Percentiles rank a stretch among this genome's conserved stretches.
phyloP scores from a whole-genome alignment of 1,284 basidiomycete species.

The Naganishia sp. region DNA sequence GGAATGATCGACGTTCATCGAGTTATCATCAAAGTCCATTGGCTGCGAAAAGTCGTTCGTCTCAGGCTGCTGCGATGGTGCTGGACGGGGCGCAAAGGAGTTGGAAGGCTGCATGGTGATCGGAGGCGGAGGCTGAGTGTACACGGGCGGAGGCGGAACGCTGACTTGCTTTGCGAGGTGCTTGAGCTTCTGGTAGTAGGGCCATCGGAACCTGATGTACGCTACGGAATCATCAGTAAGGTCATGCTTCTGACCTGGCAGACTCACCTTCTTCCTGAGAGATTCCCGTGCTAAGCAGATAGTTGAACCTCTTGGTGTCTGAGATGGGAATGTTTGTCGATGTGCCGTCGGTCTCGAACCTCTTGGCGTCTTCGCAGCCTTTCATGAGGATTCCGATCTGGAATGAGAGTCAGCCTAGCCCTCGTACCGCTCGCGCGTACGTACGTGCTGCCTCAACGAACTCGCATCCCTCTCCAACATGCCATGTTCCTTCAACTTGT shows the following conservation, averaged over 20 bases:
- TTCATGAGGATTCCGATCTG: slow-evolving; percentile 27
- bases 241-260: neutral
- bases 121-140: neutral
- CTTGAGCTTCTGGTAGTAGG: slow-evolving; percentile 28
- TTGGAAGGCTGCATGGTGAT: neutral
- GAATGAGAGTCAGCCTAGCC: neutral
- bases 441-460: slow-evolving; percentile 24
- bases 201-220: slow-evolving; percentile 27
- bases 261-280: slow-evolving; percentile 25
- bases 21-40: slow-evolving; percentile 24
- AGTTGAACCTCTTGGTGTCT: slow-evolving; percentile 28
- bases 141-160: slow-evolving; percentile 21
- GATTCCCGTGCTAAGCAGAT: slow-evolving; percentile 23
- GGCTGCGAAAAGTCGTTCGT: slow-evolving; percentile 9
- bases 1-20: slow-evolving; percentile 13
- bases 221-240: neutral
- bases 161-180: slow-evolving; percentile 18
- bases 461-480: slow-evolving; percentile 23
- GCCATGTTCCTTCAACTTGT: slow-evolving; percentile 23
- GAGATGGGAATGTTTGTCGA: slow-evolving; percentile 28
- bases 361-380: slow-evolving; percentile 24
- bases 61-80: slow-evolving; percentile 5
- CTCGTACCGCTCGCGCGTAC: neutral
- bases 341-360: slow-evolving; percentile 22
- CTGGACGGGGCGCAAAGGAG: neutral